Evolutionary conservation across 108 stramenopile species (phyloP).

Genomic region (Conticribra guillardii): DNA sequence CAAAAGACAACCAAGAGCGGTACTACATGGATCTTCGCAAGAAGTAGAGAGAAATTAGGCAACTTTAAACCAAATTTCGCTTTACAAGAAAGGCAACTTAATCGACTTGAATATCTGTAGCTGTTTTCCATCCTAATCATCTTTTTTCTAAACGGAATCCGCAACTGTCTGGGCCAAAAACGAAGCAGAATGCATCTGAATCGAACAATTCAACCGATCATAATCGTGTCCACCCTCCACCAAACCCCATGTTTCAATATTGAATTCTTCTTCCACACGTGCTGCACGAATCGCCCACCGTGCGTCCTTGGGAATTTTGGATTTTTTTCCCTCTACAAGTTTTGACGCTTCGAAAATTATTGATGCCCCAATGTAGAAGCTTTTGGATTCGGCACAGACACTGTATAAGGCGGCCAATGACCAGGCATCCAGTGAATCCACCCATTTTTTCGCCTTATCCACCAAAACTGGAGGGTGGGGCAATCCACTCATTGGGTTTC

Average conservation of each 20-base stretch:
- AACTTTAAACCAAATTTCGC: not conserved
- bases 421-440: slow-evolving; percentile 85
- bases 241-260: slow-evolving; percentile 95
- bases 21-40: slow-evolving; percentile 39
- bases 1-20: slow-evolving; percentile 41
- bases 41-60: not conserved
- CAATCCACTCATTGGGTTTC: slow-evolving; percentile 57
- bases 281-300: slow-evolving; percentile 82
- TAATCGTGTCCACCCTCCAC: slow-evolving; percentile 99
- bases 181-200: slow-evolving; percentile 79
- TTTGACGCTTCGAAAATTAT: slow-evolving; percentile 48
- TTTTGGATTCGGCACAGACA: slow-evolving; percentile 88
- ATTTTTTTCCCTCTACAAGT: slow-evolving; percentile 3
- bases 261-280: slow-evolving; percentile 98
- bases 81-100: no score
- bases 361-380: slow-evolving; percentile 85
- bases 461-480: slow-evolving; percentile 80
- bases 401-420: slow-evolving; percentile 80
- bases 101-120: not conserved
- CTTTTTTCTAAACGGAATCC: no score
- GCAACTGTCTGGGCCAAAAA: slow-evolving; percentile 63
- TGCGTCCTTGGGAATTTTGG: slow-evolving; percentile 21
- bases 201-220: slow-evolving; percentile 85
- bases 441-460: slow-evolving; percentile 54
- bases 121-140: no score